phyloP scores from a whole-genome alignment of 78 protist species.

The Dictyostelium firmibasis region DNA sequence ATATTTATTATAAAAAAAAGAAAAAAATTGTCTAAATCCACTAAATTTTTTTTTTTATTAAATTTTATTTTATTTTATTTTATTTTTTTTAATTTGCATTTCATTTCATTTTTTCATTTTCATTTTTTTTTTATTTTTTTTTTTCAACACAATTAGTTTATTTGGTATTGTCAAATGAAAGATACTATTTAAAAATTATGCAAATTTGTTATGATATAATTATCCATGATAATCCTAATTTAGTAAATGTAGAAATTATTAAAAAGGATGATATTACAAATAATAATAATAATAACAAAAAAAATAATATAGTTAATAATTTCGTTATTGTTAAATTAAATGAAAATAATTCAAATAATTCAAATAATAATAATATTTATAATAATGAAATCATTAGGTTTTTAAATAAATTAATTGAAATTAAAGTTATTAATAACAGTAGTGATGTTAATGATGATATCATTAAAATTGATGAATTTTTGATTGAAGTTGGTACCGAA shows the following conservation, averaged over 20 bases:
- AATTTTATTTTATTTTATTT: no score
- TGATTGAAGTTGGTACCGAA: conserved; percentile 2
- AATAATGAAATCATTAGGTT: neutral
- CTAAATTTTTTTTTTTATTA: no score
- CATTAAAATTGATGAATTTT: neutral
- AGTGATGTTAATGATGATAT: neutral
- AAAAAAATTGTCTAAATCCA: no score
- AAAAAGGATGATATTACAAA: neutral
- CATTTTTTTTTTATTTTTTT: neutral
- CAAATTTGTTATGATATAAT: conserved; percentile 1
- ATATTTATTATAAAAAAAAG: neutral
- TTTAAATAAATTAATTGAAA: neutral
- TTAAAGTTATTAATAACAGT: neutral
- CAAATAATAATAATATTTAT: neutral
- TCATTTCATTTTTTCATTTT: no score
- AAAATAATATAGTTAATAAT: neutral
- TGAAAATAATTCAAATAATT: neutral
- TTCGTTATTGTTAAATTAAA: neutral
- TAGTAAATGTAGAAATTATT: neutral
- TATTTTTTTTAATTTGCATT: no score
- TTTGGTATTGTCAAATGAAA: neutral
- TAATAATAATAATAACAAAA: neutral
- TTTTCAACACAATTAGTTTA: neutral
- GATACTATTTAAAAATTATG: neutral
- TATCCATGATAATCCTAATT: neutral